Evolutionary conservation across 106 monocot genomes (phyloP), one percentile per base, ranked within the genome.

Genomic region (Dendrobium huoshanense): DNA sequence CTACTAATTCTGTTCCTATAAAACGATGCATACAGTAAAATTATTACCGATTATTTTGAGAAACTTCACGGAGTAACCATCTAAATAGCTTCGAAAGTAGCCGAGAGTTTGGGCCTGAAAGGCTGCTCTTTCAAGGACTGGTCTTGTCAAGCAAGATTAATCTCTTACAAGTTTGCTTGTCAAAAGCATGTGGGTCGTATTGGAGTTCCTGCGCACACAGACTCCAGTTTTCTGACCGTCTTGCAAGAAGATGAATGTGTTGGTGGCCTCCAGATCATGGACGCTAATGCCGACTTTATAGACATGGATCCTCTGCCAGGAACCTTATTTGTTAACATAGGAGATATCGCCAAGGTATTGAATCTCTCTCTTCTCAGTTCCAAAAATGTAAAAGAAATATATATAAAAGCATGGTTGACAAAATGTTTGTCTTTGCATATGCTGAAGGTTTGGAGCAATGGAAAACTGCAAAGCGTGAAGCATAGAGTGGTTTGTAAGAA

Each of bases 231-330:
- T 83, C 78, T 89, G 75, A 92, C 89, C 5, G 77, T 92, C 65
- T 87, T 92, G 9, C 89, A 89, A 79, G 91, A 91, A 61, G 91
- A 88, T 45, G 88, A 88, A 11, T 84, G 73, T n/a, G 83, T 91
- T 18, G 88, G 86, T 3, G 91, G 91, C 20, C 85, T 91, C 18
- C 89, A 92, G 78, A 73, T 92, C 16, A 85, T 89, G 85, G 80
- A 89, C 68, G 16, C 42, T 4, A 45, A 47, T 37, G 89, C 85
- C 25, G 22, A 22, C 11, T 92, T 85, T 41, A 43, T 82, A 1
- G 22, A 83, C 68, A 87, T 92, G 40, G 85, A 92, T 75, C 85
- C 87, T 29, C 51, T 87, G 31, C 89, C 92, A 25, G 89, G 87
- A 7, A 78, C 88, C 33, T 40, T 91, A 19, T 78, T 89, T 73